A percentile compares a stretch with the other conserved stretches of the same genome.
Evolutionary conservation across 257 asterid genomes (phyloP).

Genomic region (Eucommia ulmoides): DNA sequence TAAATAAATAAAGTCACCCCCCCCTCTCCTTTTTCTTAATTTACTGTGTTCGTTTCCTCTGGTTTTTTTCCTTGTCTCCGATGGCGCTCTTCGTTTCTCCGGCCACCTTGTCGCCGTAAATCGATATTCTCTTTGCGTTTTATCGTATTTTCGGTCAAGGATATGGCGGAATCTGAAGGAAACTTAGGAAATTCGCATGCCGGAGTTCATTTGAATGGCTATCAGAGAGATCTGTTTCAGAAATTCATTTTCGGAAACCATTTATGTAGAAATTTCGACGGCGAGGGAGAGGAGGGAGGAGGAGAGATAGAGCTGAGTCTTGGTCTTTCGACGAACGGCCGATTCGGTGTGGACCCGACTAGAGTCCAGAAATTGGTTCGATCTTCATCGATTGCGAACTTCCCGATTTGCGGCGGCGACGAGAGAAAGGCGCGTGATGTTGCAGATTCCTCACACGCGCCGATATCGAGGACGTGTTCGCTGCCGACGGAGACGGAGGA

Average conservation of each 20-base stretch:
- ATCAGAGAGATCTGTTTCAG: conserved; percentile 28
- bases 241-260: conserved; percentile 10
- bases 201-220: conserved; percentile 12
- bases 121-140: background rate
- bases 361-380: conserved; percentile 32
- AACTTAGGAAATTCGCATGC: conserved; percentile 10
- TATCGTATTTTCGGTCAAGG: background rate
- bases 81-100: background rate
- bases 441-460: conserved; percentile 19
- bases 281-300: conserved; percentile 8
- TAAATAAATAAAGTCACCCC: background rate
- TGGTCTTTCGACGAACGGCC: conserved; percentile 72
- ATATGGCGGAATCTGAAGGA: conserved; percentile 30
- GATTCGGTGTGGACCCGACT: conserved; percentile 70
- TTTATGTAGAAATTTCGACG: background rate
- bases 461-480: conserved; percentile 51
- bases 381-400: conserved; percentile 37
- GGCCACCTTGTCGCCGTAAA: background rate
- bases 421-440: conserved; percentile 12
- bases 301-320: conserved; percentile 54
- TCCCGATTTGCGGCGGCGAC: conserved; percentile 14
- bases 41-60: background rate
- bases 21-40: background rate
- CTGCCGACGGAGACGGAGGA: conserved; percentile 46
- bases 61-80: background rate